Conservation (phyloP, 306 rosid genomes). For the Glycyrrhiza uralensis region DNA sequence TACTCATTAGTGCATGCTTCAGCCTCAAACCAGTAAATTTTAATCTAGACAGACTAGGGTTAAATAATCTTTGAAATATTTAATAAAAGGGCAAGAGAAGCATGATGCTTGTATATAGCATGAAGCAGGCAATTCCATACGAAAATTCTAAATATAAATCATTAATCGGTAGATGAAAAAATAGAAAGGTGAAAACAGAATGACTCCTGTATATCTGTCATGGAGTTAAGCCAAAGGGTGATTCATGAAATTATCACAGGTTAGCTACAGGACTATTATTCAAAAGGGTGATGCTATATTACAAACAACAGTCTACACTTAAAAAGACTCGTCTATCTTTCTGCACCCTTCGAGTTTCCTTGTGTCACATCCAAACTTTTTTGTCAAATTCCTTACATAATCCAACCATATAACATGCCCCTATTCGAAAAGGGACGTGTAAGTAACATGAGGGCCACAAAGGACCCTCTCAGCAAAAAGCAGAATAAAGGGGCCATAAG, state of each 20-base stretch:
- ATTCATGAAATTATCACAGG: neutral
- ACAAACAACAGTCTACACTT: neutral
- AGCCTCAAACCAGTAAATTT: neutral
- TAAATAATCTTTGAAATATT: neutral
- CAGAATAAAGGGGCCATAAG: neutral
- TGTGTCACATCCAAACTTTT: neutral
- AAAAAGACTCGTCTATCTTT: neutral
- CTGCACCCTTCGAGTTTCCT: neutral
- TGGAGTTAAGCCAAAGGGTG: constrained; percentile 2
- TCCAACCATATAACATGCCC: neutral
- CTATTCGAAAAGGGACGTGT: neutral
- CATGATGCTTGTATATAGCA: neutral
- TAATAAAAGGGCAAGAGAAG: neutral
- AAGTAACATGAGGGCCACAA: neutral
- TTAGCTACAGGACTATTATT: neutral
- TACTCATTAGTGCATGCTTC: neutral
- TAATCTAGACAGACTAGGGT: neutral
- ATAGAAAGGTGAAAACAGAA: neutral
- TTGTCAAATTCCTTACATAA: neutral
- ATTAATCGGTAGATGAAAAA: neutral
- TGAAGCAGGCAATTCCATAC: neutral
- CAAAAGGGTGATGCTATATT: neutral
- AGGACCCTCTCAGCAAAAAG: constrained; percentile 14
- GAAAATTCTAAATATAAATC: constrained; percentile 4
- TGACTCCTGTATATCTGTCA: neutral